Base-by-base conservation (phyloP, 345 rosid genomes). In the Hibiscus trionum region DNA sequence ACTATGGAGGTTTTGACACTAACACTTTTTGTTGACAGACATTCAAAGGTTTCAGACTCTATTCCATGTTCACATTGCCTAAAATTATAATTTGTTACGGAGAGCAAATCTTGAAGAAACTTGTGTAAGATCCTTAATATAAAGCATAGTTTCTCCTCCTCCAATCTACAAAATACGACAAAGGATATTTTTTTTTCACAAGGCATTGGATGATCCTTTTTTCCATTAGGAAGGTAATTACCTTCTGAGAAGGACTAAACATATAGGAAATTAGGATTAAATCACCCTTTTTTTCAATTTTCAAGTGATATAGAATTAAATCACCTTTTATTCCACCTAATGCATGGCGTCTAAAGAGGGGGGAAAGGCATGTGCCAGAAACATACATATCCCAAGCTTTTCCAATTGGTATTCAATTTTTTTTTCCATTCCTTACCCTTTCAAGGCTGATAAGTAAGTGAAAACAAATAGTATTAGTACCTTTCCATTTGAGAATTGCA, bases 401-500 rank as follows among this genome's bases (percentile, higher is more conserved):
- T 59, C 21, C 29, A 11, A 39, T n/a, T 19, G 26, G 55, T 15
- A 5, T n/a, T 27, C 33, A 49, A 21, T 21, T 21, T n/a, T 66
- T 29, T 11, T 66, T 39, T 0, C 33, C 10, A 33, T 61, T 44
- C 58, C 53, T 49, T 53, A 61, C 5, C 12, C 39, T 44, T 66
- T 72, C 6, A 27, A 46, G 42, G 29, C 16, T 4, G 16, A 9
- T 39, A 17, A 39, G 16, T 64, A 57, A 63, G 27, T 50, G 33
- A 35, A 74, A 58, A 42, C 37, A 76, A 21, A 19, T 26, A 17
- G 61, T 82, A 47, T 97, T 31, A 17, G 61, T 82, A 53, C 17
- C 17, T 57, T 57, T 87, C 98, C 98, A 86, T 86, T 93, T n/a
- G 98, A 93, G 75, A 93, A 93, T 61, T 93, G 98, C 75, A 93